Evolutionary conservation across 441 rosid species (phyloP).

Genomic region (Corymbia calophylla): DNA sequence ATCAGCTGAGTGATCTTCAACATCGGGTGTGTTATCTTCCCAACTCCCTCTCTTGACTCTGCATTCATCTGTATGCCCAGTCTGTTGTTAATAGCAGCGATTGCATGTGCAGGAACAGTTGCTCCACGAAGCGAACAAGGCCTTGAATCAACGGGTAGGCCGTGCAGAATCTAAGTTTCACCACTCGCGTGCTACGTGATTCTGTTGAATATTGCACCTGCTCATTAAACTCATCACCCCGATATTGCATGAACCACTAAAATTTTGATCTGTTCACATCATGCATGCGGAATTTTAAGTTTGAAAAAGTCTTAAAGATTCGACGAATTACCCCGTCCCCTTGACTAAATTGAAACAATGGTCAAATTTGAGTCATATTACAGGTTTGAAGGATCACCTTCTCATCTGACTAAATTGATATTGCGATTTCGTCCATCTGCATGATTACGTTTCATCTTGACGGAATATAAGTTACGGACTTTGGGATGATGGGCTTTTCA

Average conservation of each 20-base stretch:
- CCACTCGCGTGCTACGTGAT: background rate
- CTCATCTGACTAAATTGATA: background rate
- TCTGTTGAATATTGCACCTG: background rate
- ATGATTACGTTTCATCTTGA: background rate
- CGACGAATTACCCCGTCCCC: fast-evolving
- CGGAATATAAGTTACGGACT: background rate
- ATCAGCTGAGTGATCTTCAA: slow-evolving; percentile 90
- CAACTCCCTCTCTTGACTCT: background rate
- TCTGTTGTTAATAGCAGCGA: background rate
- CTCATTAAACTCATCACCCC: background rate
- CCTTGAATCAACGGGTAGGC: slow-evolving; percentile 76
- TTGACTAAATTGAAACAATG: background rate
- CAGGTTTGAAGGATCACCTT: background rate
- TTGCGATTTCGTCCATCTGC: background rate
- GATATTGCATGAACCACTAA: background rate
- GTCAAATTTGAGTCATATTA: background rate
- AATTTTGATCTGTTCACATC: background rate
- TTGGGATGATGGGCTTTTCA: slow-evolving; percentile 11
- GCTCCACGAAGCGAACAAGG: slow-evolving; percentile 73
- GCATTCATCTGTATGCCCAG: background rate
- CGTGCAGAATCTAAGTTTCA: background rate
- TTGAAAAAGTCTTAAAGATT: background rate
- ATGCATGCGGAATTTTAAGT: background rate
- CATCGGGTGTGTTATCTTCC: slow-evolving; percentile 41
- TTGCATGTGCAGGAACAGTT: slow-evolving; percentile 51